These are phyloP conservation scores for Carex cristatella DNA, from an alignment of 176 grass and related monocot species.

Conservation along the genomic window DNA sequence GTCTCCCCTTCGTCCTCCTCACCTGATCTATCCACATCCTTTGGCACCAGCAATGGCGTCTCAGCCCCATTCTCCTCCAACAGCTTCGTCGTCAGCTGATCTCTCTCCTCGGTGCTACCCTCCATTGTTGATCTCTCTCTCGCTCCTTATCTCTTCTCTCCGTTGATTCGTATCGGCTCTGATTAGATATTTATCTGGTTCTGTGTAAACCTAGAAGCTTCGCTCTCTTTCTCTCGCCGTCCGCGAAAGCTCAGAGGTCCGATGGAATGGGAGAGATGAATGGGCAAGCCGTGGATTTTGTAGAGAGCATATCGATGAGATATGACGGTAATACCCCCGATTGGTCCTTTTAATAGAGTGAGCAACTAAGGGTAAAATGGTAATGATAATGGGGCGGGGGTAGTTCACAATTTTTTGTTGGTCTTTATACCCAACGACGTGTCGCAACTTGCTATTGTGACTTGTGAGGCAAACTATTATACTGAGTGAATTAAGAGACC, in stretches of 20 bases:
- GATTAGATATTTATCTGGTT: neutral
- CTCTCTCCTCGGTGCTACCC: neutral
- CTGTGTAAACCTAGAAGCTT: neutral
- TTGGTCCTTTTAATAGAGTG: neutral
- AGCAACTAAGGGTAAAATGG: neutral
- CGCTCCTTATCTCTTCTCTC: neutral
- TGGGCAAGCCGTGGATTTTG: neutral
- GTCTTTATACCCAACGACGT: too few relatives aligned
- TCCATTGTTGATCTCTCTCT: slow-evolving; percentile 7
- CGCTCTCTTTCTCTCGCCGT: neutral
- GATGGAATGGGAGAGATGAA: neutral
- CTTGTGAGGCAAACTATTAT: too few relatives aligned
- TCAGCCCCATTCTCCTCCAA: neutral
- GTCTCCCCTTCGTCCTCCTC: neutral
- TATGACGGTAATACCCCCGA: neutral
- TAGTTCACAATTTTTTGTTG: neutral
- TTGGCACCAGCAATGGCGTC: neutral
- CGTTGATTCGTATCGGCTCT: neutral
- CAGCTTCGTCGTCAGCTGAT: slow-evolving; percentile 27
- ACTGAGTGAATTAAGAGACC: neutral
- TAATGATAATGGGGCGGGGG: neutral
- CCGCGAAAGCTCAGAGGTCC: neutral
- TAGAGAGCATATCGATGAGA: neutral
- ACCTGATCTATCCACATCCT: neutral
- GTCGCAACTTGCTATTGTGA: too few relatives aligned